Percentiles rank a stretch among this genome's conserved stretches.
Evolutionary conservation across 306 rosid genomes (phyloP).

Genomic region (Gastrolobium bilobum): DNA sequence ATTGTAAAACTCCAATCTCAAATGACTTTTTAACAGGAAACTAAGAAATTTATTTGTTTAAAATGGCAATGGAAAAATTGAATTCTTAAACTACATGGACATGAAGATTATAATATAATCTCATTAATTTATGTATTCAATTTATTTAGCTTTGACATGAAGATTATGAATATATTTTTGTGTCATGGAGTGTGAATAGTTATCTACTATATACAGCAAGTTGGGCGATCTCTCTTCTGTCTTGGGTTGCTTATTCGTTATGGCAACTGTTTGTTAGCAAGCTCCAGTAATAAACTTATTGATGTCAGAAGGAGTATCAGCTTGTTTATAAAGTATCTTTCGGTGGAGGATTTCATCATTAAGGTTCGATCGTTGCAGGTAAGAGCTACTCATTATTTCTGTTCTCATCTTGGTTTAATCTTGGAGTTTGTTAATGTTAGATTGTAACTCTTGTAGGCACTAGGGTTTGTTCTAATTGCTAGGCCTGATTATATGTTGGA

Average conservation of each 20-base stretch:
- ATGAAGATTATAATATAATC: too few species aligned
- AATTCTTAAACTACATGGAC: too few species aligned
- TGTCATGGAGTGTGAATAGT: background rate
- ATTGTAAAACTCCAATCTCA: too few species aligned
- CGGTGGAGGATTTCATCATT: constrained; percentile 70
- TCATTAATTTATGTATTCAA: too few species aligned
- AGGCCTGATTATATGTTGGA: constrained; percentile 96
- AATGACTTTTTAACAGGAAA: too few species aligned
- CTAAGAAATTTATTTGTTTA: too few species aligned
- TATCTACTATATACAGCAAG: constrained; percentile 64
- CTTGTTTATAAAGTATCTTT: constrained; percentile 79
- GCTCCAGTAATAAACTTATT: constrained; percentile 59
- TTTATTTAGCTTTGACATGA: background rate
- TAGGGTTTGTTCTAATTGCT: constrained; percentile 90
- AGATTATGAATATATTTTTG: background rate
- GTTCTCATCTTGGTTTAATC: constrained; percentile 38
- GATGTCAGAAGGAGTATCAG: constrained; percentile 69
- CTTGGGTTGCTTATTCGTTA: constrained; percentile 94
- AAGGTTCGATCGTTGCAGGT: constrained; percentile 95
- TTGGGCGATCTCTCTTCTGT: constrained; percentile 93
- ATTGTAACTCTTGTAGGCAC: constrained; percentile 75
- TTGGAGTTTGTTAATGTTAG: constrained; percentile 47
- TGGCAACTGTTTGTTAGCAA: constrained; percentile 73
- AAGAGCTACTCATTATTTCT: constrained; percentile 32
- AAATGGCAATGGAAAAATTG: too few species aligned